Base-by-base conservation (phyloP, 2,329 filamentous ascomycete species). In the Exophiala lecanii-corni region DNA sequence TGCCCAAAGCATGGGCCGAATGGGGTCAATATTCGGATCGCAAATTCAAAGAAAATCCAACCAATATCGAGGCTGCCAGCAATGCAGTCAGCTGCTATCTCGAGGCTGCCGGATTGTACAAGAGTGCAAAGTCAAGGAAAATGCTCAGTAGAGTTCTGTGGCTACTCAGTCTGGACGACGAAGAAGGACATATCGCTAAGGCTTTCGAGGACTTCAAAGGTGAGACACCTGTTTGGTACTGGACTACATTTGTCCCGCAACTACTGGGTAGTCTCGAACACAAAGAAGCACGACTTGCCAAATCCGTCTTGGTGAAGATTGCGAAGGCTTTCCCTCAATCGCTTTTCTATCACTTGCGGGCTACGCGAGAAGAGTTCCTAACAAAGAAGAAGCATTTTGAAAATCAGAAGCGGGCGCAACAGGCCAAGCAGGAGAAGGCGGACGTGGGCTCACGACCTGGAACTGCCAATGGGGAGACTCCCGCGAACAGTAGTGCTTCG, bases 1-100 rank as follows among this genome's bases (percentile, higher is more conserved):
- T 95, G 37, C 86, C 92, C 3, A 98, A 98, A 68, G 92, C 92
- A 2, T 98, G 92, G 92, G 91, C 92, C 12, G 92, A 98, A 69
- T 98, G 92, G 92, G 92, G 92, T 38, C 89, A 94, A 59, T 98
- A 95, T 73, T 97, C 94, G 59, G 92, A 98, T 63, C 82, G 88
- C 55, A 84, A 92, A 43, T 98, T 97, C 74, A 97, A 95, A 68
- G 84, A 89, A 41, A 86, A 95, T 53, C 84, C 89, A 0, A 72
- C 75, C 3, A 86, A 95, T 59, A 74, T 94, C 41, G 84, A 84
- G 49, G 81, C 86, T 48, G 94, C 91, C 4, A 84, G 87, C 54
- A 92, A 94, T 61, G 92, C 94, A 0, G 78, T 98, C 15, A 96
- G 89, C 45, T 97, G 91, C 55, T 98, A 98, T 60, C 74, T 98